A percentile compares a stretch with the other conserved stretches of the same genome.
Conservation (phyloP, 2,329 filamentous ascomycete species). For the Aureobasidium zeae region DNA sequence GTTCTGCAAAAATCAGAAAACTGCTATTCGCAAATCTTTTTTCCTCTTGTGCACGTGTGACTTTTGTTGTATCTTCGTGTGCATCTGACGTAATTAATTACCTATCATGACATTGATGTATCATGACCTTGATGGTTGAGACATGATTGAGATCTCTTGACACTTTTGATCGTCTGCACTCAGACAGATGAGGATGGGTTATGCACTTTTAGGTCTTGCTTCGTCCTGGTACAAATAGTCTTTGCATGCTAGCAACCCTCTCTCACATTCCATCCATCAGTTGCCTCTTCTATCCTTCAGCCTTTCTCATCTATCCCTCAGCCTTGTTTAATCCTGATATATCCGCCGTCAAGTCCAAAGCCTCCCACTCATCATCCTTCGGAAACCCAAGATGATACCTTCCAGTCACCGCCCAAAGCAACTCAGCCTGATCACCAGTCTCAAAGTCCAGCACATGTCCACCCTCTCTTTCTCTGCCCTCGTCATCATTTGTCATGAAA, state of each 20-base stretch:
- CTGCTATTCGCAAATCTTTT: conserved; percentile 14
- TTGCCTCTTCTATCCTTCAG: no score
- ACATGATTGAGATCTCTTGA: no score
- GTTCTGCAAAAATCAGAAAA: conserved; percentile 16
- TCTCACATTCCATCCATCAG: no score
- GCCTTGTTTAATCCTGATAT: conserved; percentile 6
- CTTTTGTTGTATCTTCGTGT: no score
- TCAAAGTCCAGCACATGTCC: conserved; percentile 33
- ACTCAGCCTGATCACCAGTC: conserved; percentile 25
- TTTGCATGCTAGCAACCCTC: no score
- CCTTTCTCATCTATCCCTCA: conserved; percentile 14
- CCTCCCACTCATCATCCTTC: conserved; percentile 34
- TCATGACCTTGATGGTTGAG: no score
- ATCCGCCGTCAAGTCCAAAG: conserved; percentile 20
- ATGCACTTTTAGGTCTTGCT: no score
- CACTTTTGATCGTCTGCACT: no score
- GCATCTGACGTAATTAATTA: no score
- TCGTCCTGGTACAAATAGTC: no score
- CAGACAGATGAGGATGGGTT: no score
- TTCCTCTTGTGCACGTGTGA: background rate
- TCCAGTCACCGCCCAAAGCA: conserved; percentile 34
- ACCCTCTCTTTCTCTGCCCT: conserved; percentile 28
- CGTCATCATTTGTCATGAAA: conserved; percentile 28
- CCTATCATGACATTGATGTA: no score
- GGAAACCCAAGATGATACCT: conserved; percentile 37